Conservation (phyloP, 768 basidiomycete genomes). For the Boletales sp. region DNA sequence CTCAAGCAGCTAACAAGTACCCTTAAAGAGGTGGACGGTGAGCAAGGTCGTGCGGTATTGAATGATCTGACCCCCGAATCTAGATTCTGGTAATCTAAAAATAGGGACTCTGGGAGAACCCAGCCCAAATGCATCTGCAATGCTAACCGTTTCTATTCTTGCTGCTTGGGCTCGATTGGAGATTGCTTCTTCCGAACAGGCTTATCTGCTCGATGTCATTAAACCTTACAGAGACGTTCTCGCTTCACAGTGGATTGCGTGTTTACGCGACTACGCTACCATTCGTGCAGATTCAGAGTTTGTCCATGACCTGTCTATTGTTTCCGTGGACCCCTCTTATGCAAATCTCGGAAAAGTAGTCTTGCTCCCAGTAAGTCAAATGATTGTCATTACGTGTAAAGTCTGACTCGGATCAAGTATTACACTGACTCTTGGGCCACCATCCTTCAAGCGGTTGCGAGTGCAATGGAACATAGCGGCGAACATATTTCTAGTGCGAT, state of each 20-base stretch:
- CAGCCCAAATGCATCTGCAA: constrained; percentile 91
- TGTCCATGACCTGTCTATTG: constrained; percentile 68
- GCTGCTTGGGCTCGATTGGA: constrained; percentile 96
- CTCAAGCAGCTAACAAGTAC: constrained; percentile 84
- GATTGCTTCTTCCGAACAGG: constrained; percentile 67
- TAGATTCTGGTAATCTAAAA: constrained; percentile 80
- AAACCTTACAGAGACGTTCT: constrained; percentile 74
- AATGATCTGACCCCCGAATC: constrained; percentile 10
- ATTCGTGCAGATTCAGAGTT: constrained; percentile 88
- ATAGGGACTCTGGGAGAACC: constrained; percentile 84
- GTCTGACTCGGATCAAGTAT: constrained; percentile 51
- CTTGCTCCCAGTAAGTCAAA: constrained; percentile 71
- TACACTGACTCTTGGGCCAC: constrained; percentile 79
- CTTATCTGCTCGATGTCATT: constrained; percentile 77
- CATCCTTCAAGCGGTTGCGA: constrained; percentile 82
- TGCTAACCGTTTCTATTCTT: constrained; percentile 88
- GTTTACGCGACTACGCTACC: constrained; percentile 88
- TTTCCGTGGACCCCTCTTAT: constrained; percentile 76
- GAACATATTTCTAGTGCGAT: constrained; percentile 72
- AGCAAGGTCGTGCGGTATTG: not conserved
- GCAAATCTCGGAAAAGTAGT: constrained; percentile 89
- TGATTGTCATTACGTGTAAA: not conserved
- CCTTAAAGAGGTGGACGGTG: constrained; percentile 87
- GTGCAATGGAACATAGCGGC: constrained; percentile 69
- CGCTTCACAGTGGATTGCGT: constrained; percentile 82